These are phyloP conservation scores for Talaromyces rugulosus DNA, from an alignment of 2,329 filamentous ascomycete genomes.

Conservation along the genomic window DNA sequence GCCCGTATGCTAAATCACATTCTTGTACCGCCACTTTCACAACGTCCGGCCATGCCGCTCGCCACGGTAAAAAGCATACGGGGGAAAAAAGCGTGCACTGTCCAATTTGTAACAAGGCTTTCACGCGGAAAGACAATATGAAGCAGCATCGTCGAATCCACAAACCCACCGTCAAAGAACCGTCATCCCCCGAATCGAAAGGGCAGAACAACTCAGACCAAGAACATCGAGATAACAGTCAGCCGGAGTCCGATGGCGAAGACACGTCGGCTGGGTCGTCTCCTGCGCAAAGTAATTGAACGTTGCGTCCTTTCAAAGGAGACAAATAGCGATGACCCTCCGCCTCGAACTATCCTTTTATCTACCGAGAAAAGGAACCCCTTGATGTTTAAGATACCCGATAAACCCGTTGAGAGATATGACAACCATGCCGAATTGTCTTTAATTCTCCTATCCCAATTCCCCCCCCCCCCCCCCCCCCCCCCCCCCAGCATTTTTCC, in stretches of 20 bases:
- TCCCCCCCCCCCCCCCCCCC: neutral
- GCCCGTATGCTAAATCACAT: conserved; percentile 57
- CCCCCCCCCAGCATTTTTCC: neutral
- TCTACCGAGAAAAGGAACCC: neutral
- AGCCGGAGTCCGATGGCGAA: neutral
- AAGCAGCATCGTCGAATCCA: conserved; percentile 64
- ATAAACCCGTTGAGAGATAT: neutral
- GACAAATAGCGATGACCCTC: neutral
- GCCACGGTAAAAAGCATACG: conserved; percentile 65
- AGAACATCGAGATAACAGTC: neutral
- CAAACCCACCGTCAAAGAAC: conserved; percentile 33
- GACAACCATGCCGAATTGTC: neutral
- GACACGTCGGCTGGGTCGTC: neutral
- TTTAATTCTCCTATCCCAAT: neutral
- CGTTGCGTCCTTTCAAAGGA: neutral
- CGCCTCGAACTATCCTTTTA: neutral
- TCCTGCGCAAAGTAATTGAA: neutral
- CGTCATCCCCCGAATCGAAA: conserved; percentile 4
- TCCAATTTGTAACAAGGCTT: conserved; percentile 64
- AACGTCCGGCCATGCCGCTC: conserved; percentile 63
- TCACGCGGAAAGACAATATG: conserved; percentile 67
- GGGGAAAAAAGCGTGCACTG: conserved; percentile 66
- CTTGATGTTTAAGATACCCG: neutral
- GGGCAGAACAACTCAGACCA: neutral
- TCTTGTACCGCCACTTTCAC: conserved; percentile 61